Percentiles rank a stretch among this genome's conserved stretches.
These are phyloP conservation scores for Hygrophoropsis aurantiaca DNA, from an alignment of 768 basidiomycete species.

Conservation along the genomic window DNA sequence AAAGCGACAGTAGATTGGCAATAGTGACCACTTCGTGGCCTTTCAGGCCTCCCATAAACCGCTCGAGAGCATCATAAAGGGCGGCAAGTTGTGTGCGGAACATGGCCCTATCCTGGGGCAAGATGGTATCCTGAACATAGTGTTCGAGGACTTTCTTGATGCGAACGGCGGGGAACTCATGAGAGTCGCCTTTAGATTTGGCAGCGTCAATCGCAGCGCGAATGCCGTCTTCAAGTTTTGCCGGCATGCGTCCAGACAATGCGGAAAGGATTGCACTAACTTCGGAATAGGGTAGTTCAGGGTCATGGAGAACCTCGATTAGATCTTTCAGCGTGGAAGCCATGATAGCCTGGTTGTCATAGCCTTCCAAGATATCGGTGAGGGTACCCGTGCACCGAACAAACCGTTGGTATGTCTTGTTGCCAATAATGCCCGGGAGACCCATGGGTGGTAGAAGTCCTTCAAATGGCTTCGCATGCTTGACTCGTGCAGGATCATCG, in stretches of 20 bases:
- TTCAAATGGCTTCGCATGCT: constrained; percentile 98
- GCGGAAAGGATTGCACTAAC: constrained; percentile 80
- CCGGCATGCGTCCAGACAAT: constrained; percentile 90
- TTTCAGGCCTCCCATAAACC: constrained; percentile 81
- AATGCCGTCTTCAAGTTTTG: constrained; percentile 85
- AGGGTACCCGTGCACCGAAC: constrained; percentile 71
- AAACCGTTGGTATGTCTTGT: constrained; percentile 87
- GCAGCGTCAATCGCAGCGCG: constrained; percentile 75
- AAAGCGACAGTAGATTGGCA: constrained; percentile 73
- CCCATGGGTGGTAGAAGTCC: constrained; percentile 90
- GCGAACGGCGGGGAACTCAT: constrained; percentile 89
- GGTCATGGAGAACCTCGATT: constrained; percentile 74
- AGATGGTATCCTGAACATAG: constrained; percentile 77
- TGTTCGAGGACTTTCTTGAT: constrained; percentile 86
- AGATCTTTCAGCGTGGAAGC: constrained; percentile 84
- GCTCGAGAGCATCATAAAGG: constrained; percentile 74
- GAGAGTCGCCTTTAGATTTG: constrained; percentile 65
- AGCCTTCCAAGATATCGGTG: constrained; percentile 92
- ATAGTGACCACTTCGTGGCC: constrained; percentile 81
- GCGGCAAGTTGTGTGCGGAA: constrained; percentile 71
- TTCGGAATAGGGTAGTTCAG: constrained; percentile 88
- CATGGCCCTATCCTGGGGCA: constrained; percentile 76
- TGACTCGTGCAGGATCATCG: constrained; percentile 94
- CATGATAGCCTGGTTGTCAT: constrained; percentile 95
- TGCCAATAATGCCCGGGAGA: constrained; percentile 79